Conservation (phyloP, 169 alveolate species). For the Condylostoma magnum region DNA sequence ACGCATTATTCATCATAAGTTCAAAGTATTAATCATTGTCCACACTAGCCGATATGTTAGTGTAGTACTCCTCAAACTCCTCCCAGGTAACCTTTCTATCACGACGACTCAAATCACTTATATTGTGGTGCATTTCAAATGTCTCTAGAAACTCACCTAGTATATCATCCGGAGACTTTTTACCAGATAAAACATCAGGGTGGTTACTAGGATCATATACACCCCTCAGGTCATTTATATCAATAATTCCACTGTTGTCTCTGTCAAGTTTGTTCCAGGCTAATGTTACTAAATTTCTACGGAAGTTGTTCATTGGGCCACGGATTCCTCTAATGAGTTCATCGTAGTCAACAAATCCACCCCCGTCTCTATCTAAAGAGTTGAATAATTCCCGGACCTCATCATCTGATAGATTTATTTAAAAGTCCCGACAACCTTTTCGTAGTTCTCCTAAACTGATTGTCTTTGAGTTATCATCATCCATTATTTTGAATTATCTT, state of each 20-base stretch:
- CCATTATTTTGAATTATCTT: conserved; percentile 54
- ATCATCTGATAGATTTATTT: conserved; percentile 35
- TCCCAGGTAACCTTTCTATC: conserved; percentile 69
- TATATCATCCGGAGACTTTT: conserved; percentile 74
- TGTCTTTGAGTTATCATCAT: conserved; percentile 49
- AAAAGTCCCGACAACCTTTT: conserved; percentile 45
- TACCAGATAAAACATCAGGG: conserved; percentile 75
- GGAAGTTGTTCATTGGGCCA: conserved; percentile 65
- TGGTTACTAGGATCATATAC: conserved; percentile 62
- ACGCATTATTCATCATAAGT: conserved; percentile 67
- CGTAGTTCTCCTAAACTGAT: conserved; percentile 39
- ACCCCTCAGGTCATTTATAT: conserved; percentile 58
- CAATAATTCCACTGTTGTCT: conserved; percentile 51
- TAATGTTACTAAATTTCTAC: conserved; percentile 53
- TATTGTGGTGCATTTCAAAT: conserved; percentile 60
- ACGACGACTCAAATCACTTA: conserved; percentile 29
- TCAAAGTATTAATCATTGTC: conserved; percentile 77
- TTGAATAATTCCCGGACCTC: conserved; percentile 46
- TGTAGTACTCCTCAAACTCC: conserved; percentile 76
- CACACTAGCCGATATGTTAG: conserved; percentile 69
- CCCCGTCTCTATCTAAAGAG: conserved; percentile 55
- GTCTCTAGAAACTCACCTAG: conserved; percentile 77
- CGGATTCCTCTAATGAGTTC: conserved; percentile 69
- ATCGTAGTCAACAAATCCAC: conserved; percentile 58
- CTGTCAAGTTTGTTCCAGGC: conserved; percentile 61